phyloP scores from a whole-genome alignment of 176 grass and related monocot genomes.

The Tuctoria greenei region DNA sequence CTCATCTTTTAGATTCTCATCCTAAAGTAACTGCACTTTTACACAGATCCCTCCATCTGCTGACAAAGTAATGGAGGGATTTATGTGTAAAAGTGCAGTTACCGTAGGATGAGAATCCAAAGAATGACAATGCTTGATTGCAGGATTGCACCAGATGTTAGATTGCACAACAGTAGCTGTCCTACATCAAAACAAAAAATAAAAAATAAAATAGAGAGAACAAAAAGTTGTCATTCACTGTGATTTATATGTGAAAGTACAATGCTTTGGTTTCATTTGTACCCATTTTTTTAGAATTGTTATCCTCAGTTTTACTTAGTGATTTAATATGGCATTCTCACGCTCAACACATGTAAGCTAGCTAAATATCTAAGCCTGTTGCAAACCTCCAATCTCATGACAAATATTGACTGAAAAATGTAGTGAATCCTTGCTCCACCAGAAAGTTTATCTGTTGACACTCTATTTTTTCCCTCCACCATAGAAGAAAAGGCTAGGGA shows the following conservation, averaged over 20 bases:
- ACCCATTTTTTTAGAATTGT: background rate
- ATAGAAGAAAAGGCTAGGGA: slow-evolving; percentile 86
- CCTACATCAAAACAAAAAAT: slow-evolving; percentile 2
- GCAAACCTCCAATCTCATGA: slow-evolving; percentile 84
- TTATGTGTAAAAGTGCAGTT: too few relatives aligned
- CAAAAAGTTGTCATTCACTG: background rate
- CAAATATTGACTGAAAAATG: slow-evolving; percentile 99
- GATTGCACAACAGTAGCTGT: too few relatives aligned
- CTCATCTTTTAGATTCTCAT: too few relatives aligned
- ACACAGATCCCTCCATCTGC: too few relatives aligned
- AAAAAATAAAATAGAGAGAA: background rate
- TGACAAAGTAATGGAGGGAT: too few relatives aligned
- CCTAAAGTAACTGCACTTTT: too few relatives aligned
- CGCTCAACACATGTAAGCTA: background rate
- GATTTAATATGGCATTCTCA: background rate
- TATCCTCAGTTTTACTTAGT: background rate
- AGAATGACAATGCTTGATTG: too few relatives aligned
- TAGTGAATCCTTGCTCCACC: slow-evolving; percentile 96
- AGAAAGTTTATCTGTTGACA: slow-evolving; percentile 85
- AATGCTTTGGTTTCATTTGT: background rate
- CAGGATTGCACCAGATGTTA: too few relatives aligned
- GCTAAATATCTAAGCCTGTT: slow-evolving; percentile 30
- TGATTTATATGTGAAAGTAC: slow-evolving; percentile 24
- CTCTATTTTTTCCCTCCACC: slow-evolving; percentile 90
- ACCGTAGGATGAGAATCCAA: too few relatives aligned